Evolutionary conservation across 2,329 filamentous ascomycete genomes (phyloP).

Genomic region (Botryotinia narcissicola): DNA sequence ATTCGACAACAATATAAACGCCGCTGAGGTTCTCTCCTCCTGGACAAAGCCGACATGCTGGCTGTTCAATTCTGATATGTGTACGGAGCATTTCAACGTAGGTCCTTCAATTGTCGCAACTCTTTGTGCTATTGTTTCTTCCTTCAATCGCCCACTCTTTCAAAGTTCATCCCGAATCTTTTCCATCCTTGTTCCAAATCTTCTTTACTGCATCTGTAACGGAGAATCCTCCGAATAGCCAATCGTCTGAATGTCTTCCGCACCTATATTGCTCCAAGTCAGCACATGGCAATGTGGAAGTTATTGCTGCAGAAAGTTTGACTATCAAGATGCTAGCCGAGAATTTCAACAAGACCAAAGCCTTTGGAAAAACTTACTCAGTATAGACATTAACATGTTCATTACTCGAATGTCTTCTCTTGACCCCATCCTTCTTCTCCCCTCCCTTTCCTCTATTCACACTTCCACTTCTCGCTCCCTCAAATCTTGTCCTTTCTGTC

Average conservation of each 20-base stretch:
- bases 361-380: constrained; percentile 8
- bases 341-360: background rate
- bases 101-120: background rate
- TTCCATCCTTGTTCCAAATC: constrained; percentile 22
- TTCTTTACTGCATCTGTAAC: constrained; percentile 18
- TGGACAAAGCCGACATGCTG: background rate
- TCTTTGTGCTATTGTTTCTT: background rate
- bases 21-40: background rate
- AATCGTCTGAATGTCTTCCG: constrained; percentile 25
- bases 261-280: constrained; percentile 6
- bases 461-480: background rate
- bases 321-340: background rate
- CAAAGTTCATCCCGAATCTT: constrained; percentile 11
- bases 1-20: background rate
- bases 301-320: background rate
- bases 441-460: background rate
- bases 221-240: constrained; percentile 24
- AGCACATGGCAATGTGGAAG: background rate
- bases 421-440: constrained; percentile 10
- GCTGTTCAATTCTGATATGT: background rate
- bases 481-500: background rate
- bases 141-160: background rate
- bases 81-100: background rate
- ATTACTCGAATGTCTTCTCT: constrained; percentile 15
- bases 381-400: constrained; percentile 24